Percentiles rank a stretch among this genome's conserved stretches.
Evolutionary conservation across 768 basidiomycete genomes (phyloP).

Genomic region (Lepiota subincarnata): DNA sequence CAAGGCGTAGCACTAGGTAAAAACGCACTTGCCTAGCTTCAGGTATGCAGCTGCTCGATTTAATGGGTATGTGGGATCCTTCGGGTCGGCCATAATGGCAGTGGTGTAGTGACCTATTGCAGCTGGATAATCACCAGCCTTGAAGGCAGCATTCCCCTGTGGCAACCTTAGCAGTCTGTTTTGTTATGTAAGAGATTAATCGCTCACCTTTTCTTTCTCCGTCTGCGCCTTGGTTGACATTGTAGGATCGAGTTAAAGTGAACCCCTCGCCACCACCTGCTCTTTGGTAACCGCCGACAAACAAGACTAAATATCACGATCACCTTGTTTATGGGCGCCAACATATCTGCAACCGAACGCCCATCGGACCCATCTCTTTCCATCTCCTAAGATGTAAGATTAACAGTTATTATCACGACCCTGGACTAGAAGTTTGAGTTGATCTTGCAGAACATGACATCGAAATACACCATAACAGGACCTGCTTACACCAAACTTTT

Average conservation of each 20-base stretch:
- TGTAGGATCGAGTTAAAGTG: background rate
- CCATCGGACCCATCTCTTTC: background rate
- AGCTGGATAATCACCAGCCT: slow-evolving; percentile 67
- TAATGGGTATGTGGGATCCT: slow-evolving; percentile 73
- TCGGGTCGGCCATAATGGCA: slow-evolving; percentile 67
- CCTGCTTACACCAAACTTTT: slow-evolving; percentile 71
- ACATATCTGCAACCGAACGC: background rate
- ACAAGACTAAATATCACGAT: slow-evolving; percentile 1
- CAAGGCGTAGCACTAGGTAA: background rate
- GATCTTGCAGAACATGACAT: slow-evolving; percentile 3
- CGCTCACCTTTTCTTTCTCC: slow-evolving; percentile 36
- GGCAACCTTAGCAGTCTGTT: background rate
- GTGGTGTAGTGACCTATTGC: slow-evolving; percentile 86
- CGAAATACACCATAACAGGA: slow-evolving; percentile 48
- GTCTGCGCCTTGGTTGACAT: slow-evolving; percentile 25
- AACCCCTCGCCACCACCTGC: background rate
- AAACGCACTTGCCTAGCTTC: slow-evolving; percentile 90
- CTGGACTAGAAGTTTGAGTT: background rate
- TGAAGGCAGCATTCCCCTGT: slow-evolving; percentile 88
- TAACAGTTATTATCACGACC: no score
- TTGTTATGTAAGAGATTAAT: background rate
- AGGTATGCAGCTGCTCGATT: slow-evolving; percentile 92
- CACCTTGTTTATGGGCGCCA: slow-evolving; percentile 3
- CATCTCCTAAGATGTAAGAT: background rate
- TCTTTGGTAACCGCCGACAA: background rate